Conservation (phyloP, 768 basidiomycete species). For the Gymnopilus dilepis region DNA sequence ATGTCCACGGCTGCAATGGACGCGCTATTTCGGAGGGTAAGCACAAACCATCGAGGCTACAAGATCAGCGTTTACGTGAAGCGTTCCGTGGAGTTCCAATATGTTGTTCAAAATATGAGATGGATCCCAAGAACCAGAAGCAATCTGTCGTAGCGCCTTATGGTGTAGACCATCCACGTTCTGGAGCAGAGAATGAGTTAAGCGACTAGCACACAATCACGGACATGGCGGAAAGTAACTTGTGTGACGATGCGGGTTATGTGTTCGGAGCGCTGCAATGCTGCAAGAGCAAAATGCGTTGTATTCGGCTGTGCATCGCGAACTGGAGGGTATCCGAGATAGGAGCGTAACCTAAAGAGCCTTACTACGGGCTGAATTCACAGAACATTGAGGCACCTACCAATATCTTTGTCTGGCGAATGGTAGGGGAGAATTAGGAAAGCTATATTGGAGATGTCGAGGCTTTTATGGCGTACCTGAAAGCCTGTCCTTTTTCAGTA, state of each 20-base stretch:
- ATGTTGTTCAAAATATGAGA: slow-evolving; percentile 48
- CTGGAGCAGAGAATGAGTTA: slow-evolving; percentile 31
- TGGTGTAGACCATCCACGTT: slow-evolving; percentile 96
- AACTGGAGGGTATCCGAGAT: slow-evolving; percentile 86
- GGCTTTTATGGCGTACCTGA: slow-evolving; percentile 62
- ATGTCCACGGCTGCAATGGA: slow-evolving; percentile 81
- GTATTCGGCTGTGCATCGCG: slow-evolving; percentile 86
- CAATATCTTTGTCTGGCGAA: slow-evolving; percentile 82
- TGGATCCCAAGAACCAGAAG: slow-evolving; percentile 39
- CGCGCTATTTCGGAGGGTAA: slow-evolving; percentile 50
- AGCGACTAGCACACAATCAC: background rate
- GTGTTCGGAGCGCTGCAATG: slow-evolving; percentile 72
- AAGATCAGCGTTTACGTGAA: slow-evolving; percentile 58
- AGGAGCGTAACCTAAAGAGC: slow-evolving; percentile 64
- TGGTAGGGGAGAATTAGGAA: slow-evolving; percentile 1
- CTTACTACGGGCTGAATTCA: background rate
- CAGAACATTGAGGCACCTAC: slow-evolving; percentile 29
- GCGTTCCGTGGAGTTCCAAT: slow-evolving; percentile 87
- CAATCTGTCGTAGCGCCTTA: slow-evolving; percentile 61
- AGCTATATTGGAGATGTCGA: background rate
- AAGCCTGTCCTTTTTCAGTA: slow-evolving; percentile 67
- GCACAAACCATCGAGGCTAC: background rate
- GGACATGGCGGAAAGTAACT: slow-evolving; percentile 40
- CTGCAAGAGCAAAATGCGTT: slow-evolving; percentile 86
- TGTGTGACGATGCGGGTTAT: slow-evolving; percentile 77